A percentile compares a stretch with the other conserved stretches of the same genome.
Conservation (phyloP, 78 protist species). For the Neovahlkampfia damariscottae region DNA sequence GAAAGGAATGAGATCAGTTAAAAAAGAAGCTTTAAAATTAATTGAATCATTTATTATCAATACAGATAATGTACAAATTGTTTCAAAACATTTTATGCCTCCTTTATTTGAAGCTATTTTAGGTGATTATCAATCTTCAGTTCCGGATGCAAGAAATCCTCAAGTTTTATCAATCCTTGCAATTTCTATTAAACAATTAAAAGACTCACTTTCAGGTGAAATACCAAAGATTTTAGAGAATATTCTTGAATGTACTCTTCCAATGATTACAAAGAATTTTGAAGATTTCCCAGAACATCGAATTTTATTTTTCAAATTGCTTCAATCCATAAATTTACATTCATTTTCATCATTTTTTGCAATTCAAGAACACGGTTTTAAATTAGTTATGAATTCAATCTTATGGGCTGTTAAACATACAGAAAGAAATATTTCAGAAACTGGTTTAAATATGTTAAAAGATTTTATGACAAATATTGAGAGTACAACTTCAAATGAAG, state of each 20-base stretch:
- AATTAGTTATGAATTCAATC: conserved; percentile 67
- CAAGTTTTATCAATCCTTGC: conserved; percentile 25
- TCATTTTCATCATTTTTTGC: conserved; percentile 49
- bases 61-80: background rate
- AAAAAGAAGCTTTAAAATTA: conserved; percentile 62
- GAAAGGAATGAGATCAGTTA: conserved; percentile 58
- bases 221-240: conserved; percentile 64
- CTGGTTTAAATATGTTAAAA: conserved; percentile 58
- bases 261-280: conserved; percentile 73
- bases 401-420: conserved; percentile 88
- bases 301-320: conserved; percentile 63
- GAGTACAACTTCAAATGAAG: background rate
- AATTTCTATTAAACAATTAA: background rate
- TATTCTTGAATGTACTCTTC: conserved; percentile 72
- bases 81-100: conserved; percentile 47
- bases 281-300: conserved; percentile 87
- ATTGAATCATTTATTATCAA: conserved; percentile 57
- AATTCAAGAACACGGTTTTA: conserved; percentile 33
- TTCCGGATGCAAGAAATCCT: conserved; percentile 58
- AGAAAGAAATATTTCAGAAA: conserved; percentile 71
- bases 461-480: conserved; percentile 22
- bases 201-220: background rate
- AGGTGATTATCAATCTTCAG: conserved; percentile 57
- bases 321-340: conserved; percentile 66
- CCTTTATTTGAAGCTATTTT: conserved; percentile 74